Evolutionary conservation across 2,329 filamentous ascomycete species (phyloP).

Genomic region (Akanthomyces dipterigenus): DNA sequence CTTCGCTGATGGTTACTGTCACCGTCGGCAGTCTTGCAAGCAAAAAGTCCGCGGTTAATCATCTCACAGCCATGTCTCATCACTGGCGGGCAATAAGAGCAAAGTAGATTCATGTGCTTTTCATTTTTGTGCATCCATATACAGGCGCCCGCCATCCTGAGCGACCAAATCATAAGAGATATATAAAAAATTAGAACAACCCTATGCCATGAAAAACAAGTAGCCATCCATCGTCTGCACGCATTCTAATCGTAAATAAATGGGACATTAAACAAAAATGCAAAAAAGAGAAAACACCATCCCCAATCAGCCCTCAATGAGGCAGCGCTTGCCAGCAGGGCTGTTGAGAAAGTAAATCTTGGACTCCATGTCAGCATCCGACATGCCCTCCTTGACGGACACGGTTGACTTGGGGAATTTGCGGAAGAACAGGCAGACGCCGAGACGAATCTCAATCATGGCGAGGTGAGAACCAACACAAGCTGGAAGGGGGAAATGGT

Average conservation of each 20-base stretch:
- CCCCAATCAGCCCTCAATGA: conserved; percentile 17
- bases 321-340: conserved; percentile 26
- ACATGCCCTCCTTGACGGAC: conserved; percentile 28
- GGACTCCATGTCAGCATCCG: conserved; percentile 29
- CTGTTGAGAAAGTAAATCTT: conserved; percentile 26
- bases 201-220: background rate
- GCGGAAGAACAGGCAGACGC: conserved; percentile 44
- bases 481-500: background rate
- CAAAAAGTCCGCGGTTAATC: background rate
- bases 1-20: no score
- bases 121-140: background rate
- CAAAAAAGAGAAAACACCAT: background rate
- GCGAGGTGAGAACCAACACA: conserved; percentile 54
- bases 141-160: background rate
- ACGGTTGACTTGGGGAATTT: conserved; percentile 31
- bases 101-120: background rate
- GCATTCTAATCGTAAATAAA: background rate
- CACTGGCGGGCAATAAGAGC: background rate
- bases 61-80: background rate
- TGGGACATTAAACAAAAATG: background rate
- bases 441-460: conserved; percentile 47
- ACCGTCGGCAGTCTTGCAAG: no score
- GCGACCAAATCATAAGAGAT: background rate
- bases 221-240: background rate
- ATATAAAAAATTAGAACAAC: background rate